These are phyloP conservation scores for Phytophthora kernoviae DNA, from an alignment of 352 stramenopile genomes.

Conservation along the genomic window DNA sequence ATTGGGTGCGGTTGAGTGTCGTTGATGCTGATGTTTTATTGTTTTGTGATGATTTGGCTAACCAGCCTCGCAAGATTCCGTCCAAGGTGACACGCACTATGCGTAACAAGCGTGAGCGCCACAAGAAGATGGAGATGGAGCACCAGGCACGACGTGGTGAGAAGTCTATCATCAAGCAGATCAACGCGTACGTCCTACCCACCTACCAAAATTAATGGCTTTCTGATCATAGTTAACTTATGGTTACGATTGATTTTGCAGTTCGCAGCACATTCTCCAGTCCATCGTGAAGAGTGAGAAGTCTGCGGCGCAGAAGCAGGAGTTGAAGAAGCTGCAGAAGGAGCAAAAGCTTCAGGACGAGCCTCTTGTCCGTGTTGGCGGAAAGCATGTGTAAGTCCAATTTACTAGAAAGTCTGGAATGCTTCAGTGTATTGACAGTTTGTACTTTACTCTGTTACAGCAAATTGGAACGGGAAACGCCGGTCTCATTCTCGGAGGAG, in stretches of 20 bases:
- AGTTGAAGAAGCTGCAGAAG: constrained; percentile 77
- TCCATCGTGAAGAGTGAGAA: constrained; percentile 77
- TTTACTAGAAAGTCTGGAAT: not conserved
- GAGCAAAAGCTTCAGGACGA: constrained; percentile 82
- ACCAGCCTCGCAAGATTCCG: constrained; percentile 43
- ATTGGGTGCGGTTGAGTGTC: not conserved
- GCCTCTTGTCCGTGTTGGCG: constrained; percentile 69
- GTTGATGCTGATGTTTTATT: not conserved
- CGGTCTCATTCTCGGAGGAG: constrained; percentile 80
- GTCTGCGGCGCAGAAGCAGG: constrained; percentile 57
- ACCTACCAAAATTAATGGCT: not conserved
- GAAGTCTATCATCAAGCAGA: constrained; percentile 86
- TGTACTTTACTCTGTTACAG: constrained; percentile 31
- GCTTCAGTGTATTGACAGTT: constrained; percentile 3
- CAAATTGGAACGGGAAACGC: constrained; percentile 74
- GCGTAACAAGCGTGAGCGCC: constrained; percentile 79
- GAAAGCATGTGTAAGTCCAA: constrained; percentile 71
- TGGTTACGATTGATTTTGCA: constrained; percentile 24
- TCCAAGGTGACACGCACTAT: constrained; percentile 72
- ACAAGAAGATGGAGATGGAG: constrained; percentile 82
- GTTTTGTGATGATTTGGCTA: not conserved
- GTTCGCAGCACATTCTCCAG: constrained; percentile 70
- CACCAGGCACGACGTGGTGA: constrained; percentile 62
- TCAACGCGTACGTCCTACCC: constrained; percentile 69
- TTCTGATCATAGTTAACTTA: constrained; percentile 2